Conservation (phyloP, 139 green algal species). For the Chlamydomonas schloesseri region DNA sequence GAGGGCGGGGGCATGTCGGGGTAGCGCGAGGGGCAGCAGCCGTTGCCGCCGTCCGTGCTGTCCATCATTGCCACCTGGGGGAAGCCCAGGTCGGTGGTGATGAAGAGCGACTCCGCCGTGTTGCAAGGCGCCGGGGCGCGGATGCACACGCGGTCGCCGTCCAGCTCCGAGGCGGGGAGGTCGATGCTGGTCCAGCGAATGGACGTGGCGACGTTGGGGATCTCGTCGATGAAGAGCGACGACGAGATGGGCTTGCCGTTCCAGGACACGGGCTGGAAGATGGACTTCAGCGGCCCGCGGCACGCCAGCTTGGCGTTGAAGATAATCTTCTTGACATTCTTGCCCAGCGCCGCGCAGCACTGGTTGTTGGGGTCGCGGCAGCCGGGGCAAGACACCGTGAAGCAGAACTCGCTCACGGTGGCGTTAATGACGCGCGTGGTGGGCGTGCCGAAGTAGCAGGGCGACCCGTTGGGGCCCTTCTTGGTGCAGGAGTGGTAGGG, state of each 20-base stretch:
- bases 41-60: background rate
- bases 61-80: background rate
- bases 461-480: background rate
- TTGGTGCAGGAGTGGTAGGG: constrained; percentile 2
- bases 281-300: background rate
- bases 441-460: constrained; percentile 18
- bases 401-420: constrained; percentile 22
- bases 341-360: background rate
- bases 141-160: constrained; percentile 4
- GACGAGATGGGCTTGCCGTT: background rate
- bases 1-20: background rate
- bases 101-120: background rate
- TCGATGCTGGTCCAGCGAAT: background rate
- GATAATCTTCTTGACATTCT: constrained; percentile 21
- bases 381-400: constrained; percentile 5
- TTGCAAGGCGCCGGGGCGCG: background rate
- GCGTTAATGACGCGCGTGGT: background rate
- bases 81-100: background rate
- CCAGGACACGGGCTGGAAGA: background rate
- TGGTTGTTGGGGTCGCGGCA: background rate
- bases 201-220: background rate
- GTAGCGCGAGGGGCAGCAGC: constrained; percentile 22
- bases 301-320: background rate
- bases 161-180: background rate
- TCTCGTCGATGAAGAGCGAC: background rate